Conservation (phyloP, 192 early-diverging fungal genomes). For the Kickxella alabastrina region DNA sequence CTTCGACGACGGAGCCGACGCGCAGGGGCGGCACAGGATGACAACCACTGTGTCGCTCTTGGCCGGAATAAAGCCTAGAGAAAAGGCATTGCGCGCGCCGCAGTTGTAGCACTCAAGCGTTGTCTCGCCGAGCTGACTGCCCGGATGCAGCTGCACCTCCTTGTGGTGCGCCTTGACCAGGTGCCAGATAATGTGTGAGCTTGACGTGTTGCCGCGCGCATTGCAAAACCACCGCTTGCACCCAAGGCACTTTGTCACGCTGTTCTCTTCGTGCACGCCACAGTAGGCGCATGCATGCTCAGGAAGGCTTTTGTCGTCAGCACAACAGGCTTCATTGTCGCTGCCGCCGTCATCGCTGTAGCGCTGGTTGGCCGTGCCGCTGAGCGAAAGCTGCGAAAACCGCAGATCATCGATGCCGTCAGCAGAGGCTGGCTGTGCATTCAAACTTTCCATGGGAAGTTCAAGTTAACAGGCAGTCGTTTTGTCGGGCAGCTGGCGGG, state of each 20-base stretch:
- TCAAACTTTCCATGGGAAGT: slow-evolving; percentile 1
- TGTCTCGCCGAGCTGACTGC: slow-evolving; percentile 91
- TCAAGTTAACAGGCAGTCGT: too few species aligned
- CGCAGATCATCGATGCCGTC: slow-evolving; percentile 22
- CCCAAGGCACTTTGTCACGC: slow-evolving; percentile 87
- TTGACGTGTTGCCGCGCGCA: slow-evolving; percentile 79
- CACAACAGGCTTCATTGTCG: slow-evolving; percentile 39
- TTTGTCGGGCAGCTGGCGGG: too few species aligned
- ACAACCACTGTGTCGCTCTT: slow-evolving; percentile 98
- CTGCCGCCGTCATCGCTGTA: slow-evolving; percentile 52
- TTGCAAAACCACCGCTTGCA: slow-evolving; percentile 99
- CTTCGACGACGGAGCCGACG: slow-evolving; percentile 81
- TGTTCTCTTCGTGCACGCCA: slow-evolving; percentile 80
- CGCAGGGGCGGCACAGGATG: slow-evolving; percentile 91
- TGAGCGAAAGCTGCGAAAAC: slow-evolving; percentile 34
- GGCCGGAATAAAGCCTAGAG: slow-evolving; percentile 97
- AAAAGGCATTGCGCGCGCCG: slow-evolving; percentile 89
- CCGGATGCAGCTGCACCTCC: slow-evolving; percentile 89
- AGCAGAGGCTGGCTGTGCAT: background rate
- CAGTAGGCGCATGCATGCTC: slow-evolving; percentile 91
- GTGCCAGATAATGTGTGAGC: slow-evolving; percentile 95
- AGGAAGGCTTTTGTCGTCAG: slow-evolving; percentile 58
- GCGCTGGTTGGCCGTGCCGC: slow-evolving; percentile 5
- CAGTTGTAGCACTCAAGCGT: slow-evolving; percentile 98
- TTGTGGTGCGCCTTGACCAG: slow-evolving; percentile 90